Evolutionary conservation across 2,329 filamentous ascomycete species (phyloP).

Genomic region (Fusarium cicatricum): DNA sequence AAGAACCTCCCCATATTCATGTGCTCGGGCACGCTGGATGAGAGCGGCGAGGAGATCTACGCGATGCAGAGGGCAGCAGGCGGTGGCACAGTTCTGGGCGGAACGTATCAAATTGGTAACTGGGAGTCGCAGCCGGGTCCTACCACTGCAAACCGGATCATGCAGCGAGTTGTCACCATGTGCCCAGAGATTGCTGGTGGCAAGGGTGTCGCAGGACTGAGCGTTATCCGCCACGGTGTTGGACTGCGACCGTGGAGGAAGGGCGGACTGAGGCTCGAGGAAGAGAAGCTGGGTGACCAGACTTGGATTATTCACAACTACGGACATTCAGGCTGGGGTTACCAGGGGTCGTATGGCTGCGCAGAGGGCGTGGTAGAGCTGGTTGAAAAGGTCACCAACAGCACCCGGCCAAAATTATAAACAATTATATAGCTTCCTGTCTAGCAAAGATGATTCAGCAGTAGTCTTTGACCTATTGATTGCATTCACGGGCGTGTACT

Average conservation of each 20-base stretch:
- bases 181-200: conserved; percentile 71
- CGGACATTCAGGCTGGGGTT: conserved; percentile 83
- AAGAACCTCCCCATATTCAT: conserved; percentile 70
- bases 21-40: conserved; percentile 75
- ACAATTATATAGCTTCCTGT: too few relatives aligned
- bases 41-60: conserved; percentile 76
- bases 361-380: conserved; percentile 71
- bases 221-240: conserved; percentile 82
- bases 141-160: conserved; percentile 82
- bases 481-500: too few relatives aligned
- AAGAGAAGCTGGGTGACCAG: conserved; percentile 57
- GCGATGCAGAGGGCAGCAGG: conserved; percentile 81
- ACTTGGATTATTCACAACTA: conserved; percentile 81
- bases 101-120: conserved; percentile 79
- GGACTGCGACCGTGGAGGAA: conserved; percentile 79
- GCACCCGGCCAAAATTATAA: too few relatives aligned
- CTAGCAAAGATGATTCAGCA: too few relatives aligned
- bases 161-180: conserved; percentile 75
- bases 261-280: conserved; percentile 79
- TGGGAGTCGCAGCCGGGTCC: conserved; percentile 84
- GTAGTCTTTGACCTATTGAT: too few relatives aligned
- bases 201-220: conserved; percentile 75
- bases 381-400: conserved; percentile 54
- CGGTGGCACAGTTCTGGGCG: conserved; percentile 89
- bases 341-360: conserved; percentile 74